phyloP scores from a whole-genome alignment of 2,329 filamentous ascomycete genomes.

The Plectosphaerella plurivora region DNA sequence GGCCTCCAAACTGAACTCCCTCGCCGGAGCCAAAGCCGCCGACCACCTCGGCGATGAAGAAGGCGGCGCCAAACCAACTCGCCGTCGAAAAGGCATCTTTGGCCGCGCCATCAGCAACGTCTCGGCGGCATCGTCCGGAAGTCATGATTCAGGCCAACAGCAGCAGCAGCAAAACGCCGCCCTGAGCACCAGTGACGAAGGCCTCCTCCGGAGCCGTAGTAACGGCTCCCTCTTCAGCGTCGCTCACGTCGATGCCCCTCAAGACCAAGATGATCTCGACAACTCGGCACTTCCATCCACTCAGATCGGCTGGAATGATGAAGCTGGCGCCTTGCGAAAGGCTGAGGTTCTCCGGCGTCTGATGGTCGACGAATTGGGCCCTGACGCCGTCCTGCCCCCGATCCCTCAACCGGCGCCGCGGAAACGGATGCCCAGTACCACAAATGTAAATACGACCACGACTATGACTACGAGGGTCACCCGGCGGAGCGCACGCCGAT shows the following conservation, averaged over 20 bases:
- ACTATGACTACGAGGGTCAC: background rate
- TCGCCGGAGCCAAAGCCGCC: slow-evolving; percentile 18
- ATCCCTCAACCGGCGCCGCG: background rate
- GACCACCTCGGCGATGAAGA: slow-evolving; percentile 11
- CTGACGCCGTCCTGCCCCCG: background rate
- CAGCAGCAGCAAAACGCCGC: background rate
- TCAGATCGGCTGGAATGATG: slow-evolving; percentile 50
- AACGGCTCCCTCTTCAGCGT: background rate
- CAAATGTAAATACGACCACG: background rate
- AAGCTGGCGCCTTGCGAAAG: slow-evolving; percentile 39
- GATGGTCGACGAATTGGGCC: slow-evolving; percentile 11
- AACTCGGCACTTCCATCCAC: slow-evolving; percentile 35
- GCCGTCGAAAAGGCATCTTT: slow-evolving; percentile 45
- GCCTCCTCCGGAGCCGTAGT: slow-evolving; percentile 1
- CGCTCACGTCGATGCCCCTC: background rate
- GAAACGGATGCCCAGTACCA: background rate
- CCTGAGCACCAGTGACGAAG: background rate
- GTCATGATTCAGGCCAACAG: slow-evolving; percentile 25
- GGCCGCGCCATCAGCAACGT: slow-evolving; percentile 56
- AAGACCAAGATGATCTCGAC: background rate
- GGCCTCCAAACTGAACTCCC: slow-evolving; percentile 29
- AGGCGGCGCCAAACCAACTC: slow-evolving; percentile 17
- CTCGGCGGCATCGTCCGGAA: slow-evolving; percentile 45
- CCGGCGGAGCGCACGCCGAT: background rate
- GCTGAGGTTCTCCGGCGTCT: slow-evolving; percentile 41